These are phyloP conservation scores for Fraxinus baroniana DNA, from an alignment of 305 asterid genomes.

Conservation along the genomic window DNA sequence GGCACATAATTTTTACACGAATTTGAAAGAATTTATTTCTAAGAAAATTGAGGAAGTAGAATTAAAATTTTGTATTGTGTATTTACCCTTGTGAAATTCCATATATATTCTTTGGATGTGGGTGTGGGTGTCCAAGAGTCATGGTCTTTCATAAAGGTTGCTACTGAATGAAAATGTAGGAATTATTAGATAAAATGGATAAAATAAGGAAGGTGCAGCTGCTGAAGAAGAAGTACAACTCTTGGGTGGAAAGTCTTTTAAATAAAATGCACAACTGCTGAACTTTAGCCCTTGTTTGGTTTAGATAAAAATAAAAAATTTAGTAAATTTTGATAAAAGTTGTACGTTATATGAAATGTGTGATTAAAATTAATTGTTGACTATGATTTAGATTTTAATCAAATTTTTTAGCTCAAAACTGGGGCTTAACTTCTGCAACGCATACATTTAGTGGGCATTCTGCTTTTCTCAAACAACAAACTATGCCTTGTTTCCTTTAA, in stretches of 20 bases:
- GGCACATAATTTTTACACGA: not conserved
- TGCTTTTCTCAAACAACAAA: not conserved
- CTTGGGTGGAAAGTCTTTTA: not conserved
- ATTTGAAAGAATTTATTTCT: not conserved
- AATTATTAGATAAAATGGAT: not conserved
- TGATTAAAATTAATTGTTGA: too few species aligned
- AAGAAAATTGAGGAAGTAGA: not conserved
- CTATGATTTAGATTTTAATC: not conserved
- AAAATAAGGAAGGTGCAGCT: not conserved
- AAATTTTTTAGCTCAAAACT: not conserved
- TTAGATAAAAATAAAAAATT: not conserved
- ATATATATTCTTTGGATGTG: not conserved
- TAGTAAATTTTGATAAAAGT: not conserved
- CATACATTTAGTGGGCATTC: not conserved
- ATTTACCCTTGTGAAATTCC: not conserved
- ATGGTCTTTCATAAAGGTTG: not conserved
- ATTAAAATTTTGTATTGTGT: not conserved
- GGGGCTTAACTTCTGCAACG: not conserved
- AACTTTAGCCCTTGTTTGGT: not conserved
- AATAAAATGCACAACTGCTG: not conserved
- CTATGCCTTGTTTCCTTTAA: not conserved
- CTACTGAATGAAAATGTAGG: not conserved
- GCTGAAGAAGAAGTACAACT: not conserved
- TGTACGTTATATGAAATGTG: not conserved
- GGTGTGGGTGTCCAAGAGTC: not conserved